Percentiles rank a stretch among this genome's conserved stretches.
phyloP scores from a whole-genome alignment of 164 flowering plant species.

The Aristolochia californica region DNA sequence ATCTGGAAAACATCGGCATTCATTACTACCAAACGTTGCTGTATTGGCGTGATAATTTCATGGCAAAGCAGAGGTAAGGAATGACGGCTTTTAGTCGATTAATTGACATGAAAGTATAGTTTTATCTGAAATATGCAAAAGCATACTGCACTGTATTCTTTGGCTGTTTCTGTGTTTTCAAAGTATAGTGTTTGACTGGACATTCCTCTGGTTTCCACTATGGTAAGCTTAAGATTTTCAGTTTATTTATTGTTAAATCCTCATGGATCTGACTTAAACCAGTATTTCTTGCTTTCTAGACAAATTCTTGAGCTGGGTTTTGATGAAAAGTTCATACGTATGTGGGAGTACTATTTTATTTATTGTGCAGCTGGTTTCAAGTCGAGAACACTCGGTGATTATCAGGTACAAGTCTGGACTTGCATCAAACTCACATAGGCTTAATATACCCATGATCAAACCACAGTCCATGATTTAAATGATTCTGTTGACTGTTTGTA shows the following conservation, averaged over 20 bases:
- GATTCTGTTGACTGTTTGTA: too few relatives aligned
- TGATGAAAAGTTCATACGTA: conserved; percentile 74
- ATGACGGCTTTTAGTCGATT: neutral
- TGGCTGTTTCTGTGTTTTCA: too few relatives aligned
- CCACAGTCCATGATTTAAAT: neutral
- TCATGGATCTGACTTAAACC: neutral
- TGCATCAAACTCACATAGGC: neutral
- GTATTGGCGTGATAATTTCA: conserved; percentile 66
- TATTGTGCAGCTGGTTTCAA: conserved; percentile 90
- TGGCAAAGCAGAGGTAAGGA: conserved; percentile 57
- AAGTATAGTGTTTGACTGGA: neutral
- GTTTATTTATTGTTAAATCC: neutral
- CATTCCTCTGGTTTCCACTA: neutral
- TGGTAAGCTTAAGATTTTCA: too few relatives aligned
- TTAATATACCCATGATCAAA: neutral
- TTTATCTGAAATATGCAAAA: neutral
- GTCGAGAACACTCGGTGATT: conserved; percentile 59
- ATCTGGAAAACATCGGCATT: conserved; percentile 77
- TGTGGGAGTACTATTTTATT: conserved; percentile 89
- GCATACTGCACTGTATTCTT: too few relatives aligned
- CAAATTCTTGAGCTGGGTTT: conserved; percentile 61
- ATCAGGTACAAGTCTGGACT: conserved; percentile 47
- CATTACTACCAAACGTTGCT: conserved; percentile 79
- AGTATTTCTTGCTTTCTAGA: conserved; percentile 18
- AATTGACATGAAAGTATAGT: neutral